These are phyloP conservation scores for Stemphylium lycopersici DNA, from an alignment of 2,329 filamentous ascomycete species.

Conservation along the genomic window DNA sequence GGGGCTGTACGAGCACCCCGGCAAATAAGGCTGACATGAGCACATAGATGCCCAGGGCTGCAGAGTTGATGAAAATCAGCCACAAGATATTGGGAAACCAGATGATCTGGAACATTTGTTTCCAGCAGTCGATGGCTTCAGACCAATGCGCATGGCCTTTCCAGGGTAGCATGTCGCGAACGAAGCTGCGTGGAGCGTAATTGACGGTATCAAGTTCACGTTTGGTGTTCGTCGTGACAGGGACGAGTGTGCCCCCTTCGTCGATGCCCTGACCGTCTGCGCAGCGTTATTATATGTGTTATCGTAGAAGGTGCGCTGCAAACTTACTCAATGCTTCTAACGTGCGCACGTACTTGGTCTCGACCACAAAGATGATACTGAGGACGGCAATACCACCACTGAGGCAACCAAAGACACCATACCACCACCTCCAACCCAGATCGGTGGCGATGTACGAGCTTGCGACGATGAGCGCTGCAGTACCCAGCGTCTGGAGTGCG, in stretches of 20 bases:
- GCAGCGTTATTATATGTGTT: neutral
- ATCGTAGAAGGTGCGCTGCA: neutral
- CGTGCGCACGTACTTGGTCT: conserved; percentile 16
- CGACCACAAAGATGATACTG: conserved; percentile 13
- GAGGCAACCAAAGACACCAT: conserved; percentile 13
- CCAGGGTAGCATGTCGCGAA: conserved; percentile 17
- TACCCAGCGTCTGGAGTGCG: conserved; percentile 16
- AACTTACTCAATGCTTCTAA: conserved; percentile 16
- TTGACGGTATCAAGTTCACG: conserved; percentile 11
- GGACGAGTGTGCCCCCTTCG: conserved; percentile 13
- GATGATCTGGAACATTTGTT: conserved; percentile 18
- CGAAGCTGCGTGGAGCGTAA: conserved; percentile 9
- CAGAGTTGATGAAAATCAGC: conserved; percentile 11
- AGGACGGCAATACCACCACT: conserved; percentile 13
- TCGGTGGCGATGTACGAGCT: conserved; percentile 16
- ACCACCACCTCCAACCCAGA: conserved; percentile 22
- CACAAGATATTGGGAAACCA: conserved; percentile 21
- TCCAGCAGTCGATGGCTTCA: conserved; percentile 16
- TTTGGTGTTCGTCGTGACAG: conserved; percentile 12
- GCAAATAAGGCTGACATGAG: conserved; percentile 20
- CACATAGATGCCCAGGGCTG: conserved; percentile 15
- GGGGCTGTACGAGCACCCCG: conserved; percentile 11
- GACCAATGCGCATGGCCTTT: conserved; percentile 14
- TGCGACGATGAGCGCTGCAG: conserved; percentile 14
- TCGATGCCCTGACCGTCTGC: conserved; percentile 16